These are phyloP conservation scores for Amaranthus tricolor DNA, from an alignment of 179 eudicot species.

Conservation along the genomic window DNA sequence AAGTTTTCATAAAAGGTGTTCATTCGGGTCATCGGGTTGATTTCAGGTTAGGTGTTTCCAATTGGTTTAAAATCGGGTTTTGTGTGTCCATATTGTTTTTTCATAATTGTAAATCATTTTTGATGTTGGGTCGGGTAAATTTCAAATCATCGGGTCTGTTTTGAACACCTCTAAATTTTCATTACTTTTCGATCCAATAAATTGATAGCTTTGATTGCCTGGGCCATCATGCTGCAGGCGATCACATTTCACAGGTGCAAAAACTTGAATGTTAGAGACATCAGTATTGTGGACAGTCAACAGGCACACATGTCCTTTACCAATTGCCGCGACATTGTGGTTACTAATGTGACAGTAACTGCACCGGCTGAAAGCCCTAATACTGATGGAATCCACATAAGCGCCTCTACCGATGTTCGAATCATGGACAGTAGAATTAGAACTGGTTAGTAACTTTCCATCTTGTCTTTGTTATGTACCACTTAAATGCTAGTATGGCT, in stretches of 20 bases:
- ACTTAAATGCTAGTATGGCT: neutral
- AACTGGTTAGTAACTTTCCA: constrained; percentile 55
- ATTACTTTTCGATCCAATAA: too few relatives aligned
- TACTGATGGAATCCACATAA: constrained; percentile 93
- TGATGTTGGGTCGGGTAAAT: too few relatives aligned
- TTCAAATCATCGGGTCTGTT: too few relatives aligned
- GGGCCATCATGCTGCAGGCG: constrained; percentile 53
- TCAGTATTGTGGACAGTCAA: constrained; percentile 62
- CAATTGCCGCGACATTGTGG: constrained; percentile 41
- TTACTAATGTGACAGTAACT: constrained; percentile 43
- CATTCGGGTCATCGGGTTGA: too few relatives aligned
- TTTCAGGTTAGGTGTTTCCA: too few relatives aligned
- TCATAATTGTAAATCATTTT: too few relatives aligned
- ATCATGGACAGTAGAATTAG: constrained; percentile 46
- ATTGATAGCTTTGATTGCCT: constrained; percentile 9
- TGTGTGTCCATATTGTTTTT: too few relatives aligned
- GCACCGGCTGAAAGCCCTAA: constrained; percentile 85
- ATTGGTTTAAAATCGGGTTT: too few relatives aligned
- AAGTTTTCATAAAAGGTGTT: neutral
- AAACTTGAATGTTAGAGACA: constrained; percentile 49
- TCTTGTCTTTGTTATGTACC: neutral
- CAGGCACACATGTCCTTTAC: constrained; percentile 81
- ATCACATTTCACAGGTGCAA: constrained; percentile 80
- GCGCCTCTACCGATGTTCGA: constrained; percentile 59
- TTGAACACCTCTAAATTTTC: too few relatives aligned